Evolutionary conservation across 257 asterid species (phyloP).

Genomic region (Catharanthus roseus): DNA sequence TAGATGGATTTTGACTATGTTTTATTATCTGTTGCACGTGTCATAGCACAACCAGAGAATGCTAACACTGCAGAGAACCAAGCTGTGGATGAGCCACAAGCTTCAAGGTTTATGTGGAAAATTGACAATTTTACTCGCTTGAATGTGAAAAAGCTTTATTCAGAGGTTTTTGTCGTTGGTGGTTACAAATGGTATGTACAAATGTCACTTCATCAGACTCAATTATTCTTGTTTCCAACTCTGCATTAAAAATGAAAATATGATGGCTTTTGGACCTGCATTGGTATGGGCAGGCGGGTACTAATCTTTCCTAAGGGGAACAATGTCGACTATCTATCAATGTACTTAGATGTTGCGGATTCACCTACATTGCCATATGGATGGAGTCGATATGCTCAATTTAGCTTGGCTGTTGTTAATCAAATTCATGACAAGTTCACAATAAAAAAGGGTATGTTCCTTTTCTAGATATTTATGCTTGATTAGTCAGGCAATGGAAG

Average conservation of each 20-base stretch:
- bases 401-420: constrained; percentile 84
- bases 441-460: constrained; percentile 58
- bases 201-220: neutral
- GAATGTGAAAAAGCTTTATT: constrained; percentile 74
- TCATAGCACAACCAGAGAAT: constrained; percentile 57
- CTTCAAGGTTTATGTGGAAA: constrained; percentile 76
- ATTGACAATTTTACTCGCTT: constrained; percentile 70
- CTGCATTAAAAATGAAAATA: constrained; percentile 10
- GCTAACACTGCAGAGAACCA: constrained; percentile 69
- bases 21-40: constrained; percentile 17
- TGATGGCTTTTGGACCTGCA: constrained; percentile 14
- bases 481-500: neutral
- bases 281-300: constrained; percentile 72
- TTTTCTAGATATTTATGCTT: constrained; percentile 4
- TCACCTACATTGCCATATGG: constrained; percentile 73
- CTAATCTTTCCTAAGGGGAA: constrained; percentile 92
- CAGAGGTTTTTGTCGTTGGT: constrained; percentile 76
- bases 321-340: constrained; percentile 79
- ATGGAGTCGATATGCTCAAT: constrained; percentile 91
- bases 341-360: constrained; percentile 93
- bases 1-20: neutral
- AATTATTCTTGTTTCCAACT: neutral
- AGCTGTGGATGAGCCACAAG: constrained; percentile 84
- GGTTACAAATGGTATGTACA: constrained; percentile 68
- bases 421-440: constrained; percentile 61